Percentiles rank a stretch among this genome's conserved stretches.
Evolutionary conservation across 225 moss, liverwort and hornwort species (phyloP).

Genomic region (Pleurozium schreberi): DNA sequence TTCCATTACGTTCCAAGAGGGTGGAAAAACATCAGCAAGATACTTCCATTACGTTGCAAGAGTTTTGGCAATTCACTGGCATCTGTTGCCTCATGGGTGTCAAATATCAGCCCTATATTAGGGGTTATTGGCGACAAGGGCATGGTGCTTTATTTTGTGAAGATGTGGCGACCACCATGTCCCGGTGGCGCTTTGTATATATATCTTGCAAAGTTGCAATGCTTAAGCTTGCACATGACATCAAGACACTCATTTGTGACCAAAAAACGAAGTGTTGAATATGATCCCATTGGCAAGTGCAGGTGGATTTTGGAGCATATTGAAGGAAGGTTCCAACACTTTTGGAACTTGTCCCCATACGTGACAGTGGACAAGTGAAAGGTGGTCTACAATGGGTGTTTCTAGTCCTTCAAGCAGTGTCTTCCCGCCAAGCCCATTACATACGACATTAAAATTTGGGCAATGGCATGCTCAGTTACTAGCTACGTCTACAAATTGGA

Average conservation of each 20-base stretch:
- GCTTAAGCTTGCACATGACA: too few relatives aligned
- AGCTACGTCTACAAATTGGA: neutral
- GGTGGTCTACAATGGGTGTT: neutral
- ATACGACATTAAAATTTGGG: neutral
- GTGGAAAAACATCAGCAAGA: fast-evolving
- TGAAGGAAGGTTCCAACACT: fast-evolving
- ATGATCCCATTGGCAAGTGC: neutral
- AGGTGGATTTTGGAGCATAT: neutral
- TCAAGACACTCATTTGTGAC: too few relatives aligned
- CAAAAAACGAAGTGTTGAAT: fast-evolving
- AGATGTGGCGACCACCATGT: neutral
- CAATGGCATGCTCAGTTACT: neutral
- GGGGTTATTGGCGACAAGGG: neutral
- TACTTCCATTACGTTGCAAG: neutral
- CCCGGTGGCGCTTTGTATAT: fast-evolving
- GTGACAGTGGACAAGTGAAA: fast-evolving
- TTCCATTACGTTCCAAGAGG: neutral
- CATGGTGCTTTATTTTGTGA: neutral
- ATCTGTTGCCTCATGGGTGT: neutral
- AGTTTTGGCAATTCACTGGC: neutral
- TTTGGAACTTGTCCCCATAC: neutral
- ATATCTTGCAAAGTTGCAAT: too few relatives aligned
- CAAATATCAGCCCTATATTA: fast-evolving
- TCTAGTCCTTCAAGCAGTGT: neutral
- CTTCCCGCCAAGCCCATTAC: neutral